Evolutionary conservation across 2,329 filamentous ascomycete species (phyloP), one percentile per base, ranked within the genome.

Genomic region (Dactylellina cionopaga): DNA sequence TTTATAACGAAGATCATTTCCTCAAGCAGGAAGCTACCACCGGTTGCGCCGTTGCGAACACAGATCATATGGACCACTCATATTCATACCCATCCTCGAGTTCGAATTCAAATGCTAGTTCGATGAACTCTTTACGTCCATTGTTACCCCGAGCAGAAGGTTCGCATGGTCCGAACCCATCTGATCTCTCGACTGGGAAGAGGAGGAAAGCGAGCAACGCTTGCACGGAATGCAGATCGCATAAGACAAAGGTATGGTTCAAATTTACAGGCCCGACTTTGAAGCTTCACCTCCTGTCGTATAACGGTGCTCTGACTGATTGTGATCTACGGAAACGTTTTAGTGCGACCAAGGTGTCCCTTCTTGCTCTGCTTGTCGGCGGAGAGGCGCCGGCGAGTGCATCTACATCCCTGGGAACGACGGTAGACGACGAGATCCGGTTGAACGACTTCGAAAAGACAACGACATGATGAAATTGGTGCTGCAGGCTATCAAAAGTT

Each of bases 401-500:
- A 33, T 71, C 27, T 71, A 71, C 15, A 64, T 71, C 22, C 66
- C 66, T 43, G 66, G 66, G 9, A 71, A 71, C 24, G 66, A 71
- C 33, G 66, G 66, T 17, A 71, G 66, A 39, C 66, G 66, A 47
- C 58, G 66, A 19, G 66, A 71, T 27, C 66, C 66, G 5, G 66
- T 71, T 39, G 66, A 71, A 29, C 58, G 66, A 3, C 58, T 71
- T 13, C 51, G 66, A 0, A 71, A 33, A 17, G 66, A 71, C 37
- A 71, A 71, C 51, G 66, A 71, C 13, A 71, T 71, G 66, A 71
- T 71, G 66, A 71, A 59, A 15, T 10, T 63, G 33, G 66, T 71
- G 15, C 37, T 71, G 7, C 66, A 71, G 25, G 58, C 66, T 10
- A 71, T 71, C 25, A 71, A 56, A 44, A 64, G 33, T 11, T 64